Percentiles rank a stretch among this genome's conserved stretches.
Evolutionary conservation across 164 flowering plant species (phyloP).

Genomic region (Vitis amurensis): DNA sequence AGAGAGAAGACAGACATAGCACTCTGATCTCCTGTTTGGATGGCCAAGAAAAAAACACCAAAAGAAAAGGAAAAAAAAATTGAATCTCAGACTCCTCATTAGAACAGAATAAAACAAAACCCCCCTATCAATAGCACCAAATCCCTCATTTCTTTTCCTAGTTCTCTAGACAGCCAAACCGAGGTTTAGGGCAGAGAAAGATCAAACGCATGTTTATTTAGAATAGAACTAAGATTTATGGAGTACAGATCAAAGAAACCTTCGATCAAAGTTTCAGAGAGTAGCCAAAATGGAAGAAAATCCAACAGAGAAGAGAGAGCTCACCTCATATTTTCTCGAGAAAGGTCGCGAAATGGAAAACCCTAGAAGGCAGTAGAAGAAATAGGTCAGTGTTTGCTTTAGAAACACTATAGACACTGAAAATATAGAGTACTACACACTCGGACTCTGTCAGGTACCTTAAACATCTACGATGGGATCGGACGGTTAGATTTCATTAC

Average conservation of each 20-base stretch:
- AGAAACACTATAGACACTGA: too few relatives aligned
- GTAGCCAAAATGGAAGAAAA: neutral
- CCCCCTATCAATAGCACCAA: neutral
- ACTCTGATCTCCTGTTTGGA: neutral
- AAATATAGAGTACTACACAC: neutral
- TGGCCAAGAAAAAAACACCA: neutral
- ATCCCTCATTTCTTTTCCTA: neutral
- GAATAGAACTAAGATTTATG: neutral
- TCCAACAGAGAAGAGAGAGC: neutral
- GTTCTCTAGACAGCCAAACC: neutral
- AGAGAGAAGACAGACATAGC: neutral
- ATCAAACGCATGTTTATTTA: neutral
- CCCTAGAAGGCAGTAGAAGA: conserved; percentile 18
- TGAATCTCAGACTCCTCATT: neutral
- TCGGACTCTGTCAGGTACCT: neutral
- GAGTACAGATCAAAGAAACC: neutral
- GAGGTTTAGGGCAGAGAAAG: neutral
- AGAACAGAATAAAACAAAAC: neutral
- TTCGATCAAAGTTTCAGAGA: too few relatives aligned
- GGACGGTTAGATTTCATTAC: too few relatives aligned
- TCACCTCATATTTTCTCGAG: conserved; percentile 24
- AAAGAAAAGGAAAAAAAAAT: neutral
- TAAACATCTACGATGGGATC: too few relatives aligned
- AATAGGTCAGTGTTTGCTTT: too few relatives aligned
- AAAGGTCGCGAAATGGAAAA: conserved; percentile 10